Percentiles rank a stretch among this genome's conserved stretches.
These are phyloP conservation scores for Hordeum vulgare DNA, from an alignment of 176 grass and related monocot species.

Conservation along the genomic window DNA sequence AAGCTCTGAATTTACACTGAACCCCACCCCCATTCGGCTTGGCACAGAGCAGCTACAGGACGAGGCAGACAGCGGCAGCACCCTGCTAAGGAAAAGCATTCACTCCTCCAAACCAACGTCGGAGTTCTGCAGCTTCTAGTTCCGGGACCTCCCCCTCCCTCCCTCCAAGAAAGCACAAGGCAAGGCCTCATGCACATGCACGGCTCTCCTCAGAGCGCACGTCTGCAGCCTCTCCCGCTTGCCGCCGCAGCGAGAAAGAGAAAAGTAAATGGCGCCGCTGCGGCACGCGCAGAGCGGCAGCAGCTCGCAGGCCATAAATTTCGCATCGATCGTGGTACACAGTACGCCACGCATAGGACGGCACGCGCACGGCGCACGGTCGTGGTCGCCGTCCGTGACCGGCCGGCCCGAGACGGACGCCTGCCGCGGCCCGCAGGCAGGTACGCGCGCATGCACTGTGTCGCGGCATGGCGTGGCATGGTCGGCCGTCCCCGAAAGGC, in stretches of 20 bases:
- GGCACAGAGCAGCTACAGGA: neutral
- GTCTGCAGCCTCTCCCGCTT: neutral
- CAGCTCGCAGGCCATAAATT: slow-evolving; percentile 1
- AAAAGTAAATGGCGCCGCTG: neutral
- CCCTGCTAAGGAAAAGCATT: neutral
- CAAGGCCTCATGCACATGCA: neutral
- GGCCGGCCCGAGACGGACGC: neutral
- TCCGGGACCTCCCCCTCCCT: neutral
- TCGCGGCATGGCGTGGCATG: neutral
- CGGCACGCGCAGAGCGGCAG: neutral
- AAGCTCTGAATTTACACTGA: too few species aligned
- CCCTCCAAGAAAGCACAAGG: neutral
- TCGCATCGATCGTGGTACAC: neutral
- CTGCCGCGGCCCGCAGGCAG: neutral
- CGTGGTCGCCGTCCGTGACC: neutral
- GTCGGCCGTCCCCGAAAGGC: neutral
- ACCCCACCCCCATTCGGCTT: neutral
- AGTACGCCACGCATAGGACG: neutral
- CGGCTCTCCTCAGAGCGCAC: neutral
- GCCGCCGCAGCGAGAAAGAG: neutral
- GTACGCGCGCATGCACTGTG: neutral
- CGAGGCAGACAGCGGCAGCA: neutral
- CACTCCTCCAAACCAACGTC: neutral
- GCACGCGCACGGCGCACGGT: neutral
- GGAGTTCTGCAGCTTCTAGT: neutral